Percentiles rank a stretch among this genome's conserved stretches.
Conservation (phyloP, 2,329 filamentous ascomycete genomes). For the Fusarium begoniae region DNA sequence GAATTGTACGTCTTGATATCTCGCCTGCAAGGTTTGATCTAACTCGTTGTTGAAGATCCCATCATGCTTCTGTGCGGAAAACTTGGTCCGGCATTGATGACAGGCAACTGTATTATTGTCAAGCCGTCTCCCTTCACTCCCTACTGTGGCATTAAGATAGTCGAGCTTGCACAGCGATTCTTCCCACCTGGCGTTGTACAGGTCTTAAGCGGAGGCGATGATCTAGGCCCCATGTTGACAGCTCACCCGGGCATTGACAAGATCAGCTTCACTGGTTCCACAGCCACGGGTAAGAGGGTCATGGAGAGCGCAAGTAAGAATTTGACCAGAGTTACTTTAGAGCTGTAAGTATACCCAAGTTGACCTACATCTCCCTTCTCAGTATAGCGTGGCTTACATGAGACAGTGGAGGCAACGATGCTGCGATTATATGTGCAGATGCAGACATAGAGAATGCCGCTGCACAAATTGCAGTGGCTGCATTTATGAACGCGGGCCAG, state of each 20-base stretch:
- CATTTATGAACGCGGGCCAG: constrained; percentile 65
- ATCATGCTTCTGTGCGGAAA: constrained; percentile 5
- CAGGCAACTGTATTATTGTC: constrained; percentile 63
- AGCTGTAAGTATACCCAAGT: constrained; percentile 50
- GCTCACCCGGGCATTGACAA: constrained; percentile 66
- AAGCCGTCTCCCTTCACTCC: constrained; percentile 68
- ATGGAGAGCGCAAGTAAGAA: constrained; percentile 62
- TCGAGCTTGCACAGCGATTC: constrained; percentile 64
- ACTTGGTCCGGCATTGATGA: constrained; percentile 50
- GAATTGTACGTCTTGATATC: neutral
- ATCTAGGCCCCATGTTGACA: constrained; percentile 66
- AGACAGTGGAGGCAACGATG: constrained; percentile 61
- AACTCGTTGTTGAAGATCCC: neutral
- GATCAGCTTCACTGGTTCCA: constrained; percentile 71
- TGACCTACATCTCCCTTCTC: too few species aligned
- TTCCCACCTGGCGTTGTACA: constrained; percentile 72
- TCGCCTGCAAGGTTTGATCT: neutral
- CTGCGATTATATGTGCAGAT: constrained; percentile 64
- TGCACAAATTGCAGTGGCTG: constrained; percentile 50
- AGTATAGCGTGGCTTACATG: neutral
- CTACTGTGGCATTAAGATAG: constrained; percentile 65
- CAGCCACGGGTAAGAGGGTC: constrained; percentile 68
- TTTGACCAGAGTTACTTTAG: constrained; percentile 68
- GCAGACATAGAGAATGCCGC: constrained; percentile 56
- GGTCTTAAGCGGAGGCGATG: constrained; percentile 66